A percentile compares a stretch with the other conserved stretches of the same genome.
Evolutionary conservation across 2,329 filamentous ascomycete genomes (phyloP).

Genomic region (Fragosphaeria purpurea): DNA sequence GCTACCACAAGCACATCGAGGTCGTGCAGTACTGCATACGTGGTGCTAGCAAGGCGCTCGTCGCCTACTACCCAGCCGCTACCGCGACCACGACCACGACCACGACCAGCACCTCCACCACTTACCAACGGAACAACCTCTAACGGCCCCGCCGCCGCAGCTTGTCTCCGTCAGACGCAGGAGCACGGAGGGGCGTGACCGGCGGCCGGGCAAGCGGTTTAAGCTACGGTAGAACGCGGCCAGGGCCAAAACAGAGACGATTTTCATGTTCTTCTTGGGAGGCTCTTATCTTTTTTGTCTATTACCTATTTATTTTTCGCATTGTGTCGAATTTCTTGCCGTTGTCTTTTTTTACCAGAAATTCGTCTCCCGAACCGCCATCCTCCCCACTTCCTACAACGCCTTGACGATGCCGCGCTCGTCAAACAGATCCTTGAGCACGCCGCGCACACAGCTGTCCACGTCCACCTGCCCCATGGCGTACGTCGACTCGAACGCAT

Average conservation of each 20-base stretch:
- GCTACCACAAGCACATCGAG: conserved; percentile 32
- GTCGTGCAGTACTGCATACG: conserved; percentile 87
- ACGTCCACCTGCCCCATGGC: conserved; percentile 63
- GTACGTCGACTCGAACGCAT: conserved; percentile 87
- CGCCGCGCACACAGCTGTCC: conserved; percentile 49
- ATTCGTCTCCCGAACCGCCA: no score
- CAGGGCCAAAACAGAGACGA: background rate
- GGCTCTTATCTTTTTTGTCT: background rate
- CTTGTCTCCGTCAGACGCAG: no score
- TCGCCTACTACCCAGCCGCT: conserved; percentile 46
- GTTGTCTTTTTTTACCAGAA: no score
- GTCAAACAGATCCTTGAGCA: conserved; percentile 71
- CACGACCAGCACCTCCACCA: no score
- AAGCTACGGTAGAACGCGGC: no score
- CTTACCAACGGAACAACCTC: no score
- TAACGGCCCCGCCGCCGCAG: no score
- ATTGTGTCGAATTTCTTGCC: no score
- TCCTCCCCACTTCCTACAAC: conserved; percentile 25
- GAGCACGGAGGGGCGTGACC: no score
- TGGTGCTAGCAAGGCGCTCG: conserved; percentile 75
- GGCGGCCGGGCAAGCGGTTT: no score
- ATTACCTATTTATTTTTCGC: background rate
- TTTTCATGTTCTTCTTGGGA: background rate
- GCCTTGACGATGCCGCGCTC: conserved; percentile 59
- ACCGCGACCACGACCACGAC: no score